Evolutionary conservation across 129 eudicot genomes (phyloP).

Genomic region (Saposhnikovia divaricata): DNA sequence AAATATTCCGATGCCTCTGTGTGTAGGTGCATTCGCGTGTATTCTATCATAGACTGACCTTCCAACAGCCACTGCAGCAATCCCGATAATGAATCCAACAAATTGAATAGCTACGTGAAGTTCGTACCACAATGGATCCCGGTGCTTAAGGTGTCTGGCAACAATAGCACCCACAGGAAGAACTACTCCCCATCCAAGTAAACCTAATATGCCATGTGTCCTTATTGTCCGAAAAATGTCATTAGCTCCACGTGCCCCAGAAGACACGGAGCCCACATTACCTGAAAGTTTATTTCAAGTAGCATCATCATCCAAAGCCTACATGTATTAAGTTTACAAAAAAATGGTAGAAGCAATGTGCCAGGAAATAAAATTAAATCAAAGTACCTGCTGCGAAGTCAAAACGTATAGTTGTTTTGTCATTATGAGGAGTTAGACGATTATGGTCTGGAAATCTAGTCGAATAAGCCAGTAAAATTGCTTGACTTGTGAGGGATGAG

Average conservation of each 20-base stretch:
- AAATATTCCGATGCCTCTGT: slow-evolving; percentile 73
- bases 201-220: slow-evolving; percentile 71
- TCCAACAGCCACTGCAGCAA: slow-evolving; percentile 66
- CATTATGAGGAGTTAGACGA: slow-evolving; percentile 60
- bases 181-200: slow-evolving; percentile 76
- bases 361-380: neutral
- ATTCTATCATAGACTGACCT: slow-evolving; percentile 39
- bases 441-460: slow-evolving; percentile 54
- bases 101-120: slow-evolving; percentile 62
- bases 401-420: slow-evolving; percentile 50
- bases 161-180: slow-evolving; percentile 75
- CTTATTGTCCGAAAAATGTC: slow-evolving; percentile 27
- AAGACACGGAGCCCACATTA: slow-evolving; percentile 21
- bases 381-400: slow-evolving; percentile 75
- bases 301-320: neutral
- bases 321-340: neutral
- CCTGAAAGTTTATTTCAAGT: slow-evolving; percentile 23
- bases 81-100: slow-evolving; percentile 55
- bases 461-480: slow-evolving; percentile 56
- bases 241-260: slow-evolving; percentile 18
- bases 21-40: slow-evolving; percentile 46
- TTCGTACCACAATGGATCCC: slow-evolving; percentile 68
- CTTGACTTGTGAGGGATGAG: slow-evolving; percentile 42
- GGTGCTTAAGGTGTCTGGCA: slow-evolving; percentile 68
- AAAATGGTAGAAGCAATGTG: neutral